These are phyloP conservation scores for Clitoria ternatea DNA, from an alignment of 306 rosid genomes.

Conservation along the genomic window DNA sequence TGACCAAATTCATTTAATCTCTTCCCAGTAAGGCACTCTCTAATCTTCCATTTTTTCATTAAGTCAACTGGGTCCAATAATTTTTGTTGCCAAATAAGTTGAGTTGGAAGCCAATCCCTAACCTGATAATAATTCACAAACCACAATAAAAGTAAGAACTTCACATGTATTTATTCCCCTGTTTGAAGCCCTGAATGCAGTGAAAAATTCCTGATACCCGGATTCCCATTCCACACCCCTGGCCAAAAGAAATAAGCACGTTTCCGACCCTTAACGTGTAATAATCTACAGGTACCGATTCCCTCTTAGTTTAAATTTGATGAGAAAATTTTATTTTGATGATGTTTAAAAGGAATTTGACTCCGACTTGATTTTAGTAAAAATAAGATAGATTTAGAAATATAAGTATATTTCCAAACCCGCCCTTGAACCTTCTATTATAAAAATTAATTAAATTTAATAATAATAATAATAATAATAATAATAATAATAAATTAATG, in stretches of 20 bases:
- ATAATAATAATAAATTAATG: no score
- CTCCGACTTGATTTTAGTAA: no score
- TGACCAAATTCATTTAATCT: constrained; percentile 36
- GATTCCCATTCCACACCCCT: constrained; percentile 25
- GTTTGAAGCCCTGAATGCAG: neutral
- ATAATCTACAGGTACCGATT: no score
- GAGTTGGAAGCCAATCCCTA: constrained; percentile 20
- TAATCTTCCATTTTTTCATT: neutral
- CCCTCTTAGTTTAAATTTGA: no score
- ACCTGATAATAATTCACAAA: neutral
- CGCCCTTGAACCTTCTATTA: no score
- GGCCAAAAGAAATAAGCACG: constrained; percentile 24
- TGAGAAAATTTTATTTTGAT: no score
- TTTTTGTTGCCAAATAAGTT: neutral
- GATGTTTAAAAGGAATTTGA: no score
- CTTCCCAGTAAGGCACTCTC: neutral
- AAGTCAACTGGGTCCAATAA: constrained; percentile 33
- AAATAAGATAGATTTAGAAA: no score
- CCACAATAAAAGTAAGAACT: neutral
- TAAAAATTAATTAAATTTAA: no score
- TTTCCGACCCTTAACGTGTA: constrained; percentile 38
- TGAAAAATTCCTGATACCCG: neutral
- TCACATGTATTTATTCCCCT: neutral
- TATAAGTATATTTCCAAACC: no score
- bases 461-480: no score